These are phyloP conservation scores for Komagataea norvegica DNA, from an alignment of 1,139 yeast species.

Conservation along the genomic window DNA sequence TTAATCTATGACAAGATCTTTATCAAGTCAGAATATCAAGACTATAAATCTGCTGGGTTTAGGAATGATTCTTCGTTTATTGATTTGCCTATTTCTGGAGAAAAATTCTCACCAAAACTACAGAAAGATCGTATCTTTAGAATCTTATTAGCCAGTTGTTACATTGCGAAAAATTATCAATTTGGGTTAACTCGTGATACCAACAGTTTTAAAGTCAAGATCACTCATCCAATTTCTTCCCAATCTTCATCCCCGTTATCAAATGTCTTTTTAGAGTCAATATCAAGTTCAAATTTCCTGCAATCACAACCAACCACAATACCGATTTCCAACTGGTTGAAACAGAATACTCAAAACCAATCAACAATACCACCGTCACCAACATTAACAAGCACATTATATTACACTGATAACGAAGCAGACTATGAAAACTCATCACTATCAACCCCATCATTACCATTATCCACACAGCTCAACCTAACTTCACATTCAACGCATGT, in stretches of 20 bases:
- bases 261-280: constrained; percentile 7
- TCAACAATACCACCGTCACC: constrained; percentile 10
- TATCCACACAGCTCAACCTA: constrained; percentile 9
- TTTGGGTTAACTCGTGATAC: constrained; percentile 50
- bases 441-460: constrained; percentile 14
- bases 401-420: constrained; percentile 24
- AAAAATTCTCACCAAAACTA: constrained; percentile 37
- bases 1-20: constrained; percentile 65
- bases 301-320: constrained; percentile 9
- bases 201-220: constrained; percentile 24
- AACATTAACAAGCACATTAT: constrained; percentile 5
- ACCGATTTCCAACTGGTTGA: constrained; percentile 13
- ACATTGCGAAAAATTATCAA: constrained; percentile 46
- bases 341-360: constrained; percentile 9
- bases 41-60: constrained; percentile 54
- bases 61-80: constrained; percentile 43
- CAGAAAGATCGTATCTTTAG: constrained; percentile 47
- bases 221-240: constrained; percentile 7
- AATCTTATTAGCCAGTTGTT: constrained; percentile 44
- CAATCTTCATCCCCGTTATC: constrained; percentile 2
- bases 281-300: constrained; percentile 10
- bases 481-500: constrained; percentile 5
- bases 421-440: constrained; percentile 18
- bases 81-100: constrained; percentile 66
- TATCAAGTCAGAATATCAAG: constrained; percentile 47